Base-by-base conservation (phyloP, 176 grass and related monocot genomes). In the Pontederia crassipes region DNA sequence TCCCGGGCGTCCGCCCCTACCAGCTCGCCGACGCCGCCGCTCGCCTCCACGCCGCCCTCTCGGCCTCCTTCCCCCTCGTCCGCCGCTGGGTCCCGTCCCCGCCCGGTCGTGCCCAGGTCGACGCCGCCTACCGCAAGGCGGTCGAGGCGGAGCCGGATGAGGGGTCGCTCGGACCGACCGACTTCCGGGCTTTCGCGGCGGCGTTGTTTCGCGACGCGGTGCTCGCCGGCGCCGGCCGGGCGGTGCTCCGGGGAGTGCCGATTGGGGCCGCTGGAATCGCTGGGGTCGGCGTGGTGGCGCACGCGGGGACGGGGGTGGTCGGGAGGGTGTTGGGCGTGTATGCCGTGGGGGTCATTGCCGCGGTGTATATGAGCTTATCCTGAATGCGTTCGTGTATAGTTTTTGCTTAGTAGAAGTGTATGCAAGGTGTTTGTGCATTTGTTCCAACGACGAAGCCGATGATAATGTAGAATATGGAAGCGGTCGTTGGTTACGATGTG, bases 121-220 rank as follows among this genome's bases (percentile, higher is more conserved):
- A 80, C 57, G 59, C 86, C 17, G 72, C 80, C 45, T 66, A 81
- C 27, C 77, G 80, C 51, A 55, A 52, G 59, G 55, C 67, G 7
- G 72, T 61, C 10, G 58, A 80, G 8, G 57, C 68, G 6, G 70
- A 0, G 52, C 45, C 35, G 0, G 40, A 9, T 0, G 83, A 79
- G 20, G 20, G 0, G 20, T 24, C 20, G 58, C 55, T 91, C 62
- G 50, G 45, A 4, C 47, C 66, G 29, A 47, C 0, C 0, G 83
- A 80, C 46, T 84, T 95, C 65, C 51, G 59, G 27, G 76, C 69
- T 8, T 80, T 89, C 53, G 71, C 64, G 10, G 65, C 67, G 35
- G 81, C 76, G 67, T 79, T 89, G 75, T 83, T 91, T 69, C 78
- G 64, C 48, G 81, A 80, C 53, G 79, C 74, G 13, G 68, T 85